Percentiles rank a stretch among this genome's conserved stretches.
Conservation (phyloP, 768 basidiomycete genomes). For the Mycena sanguinolenta region DNA sequence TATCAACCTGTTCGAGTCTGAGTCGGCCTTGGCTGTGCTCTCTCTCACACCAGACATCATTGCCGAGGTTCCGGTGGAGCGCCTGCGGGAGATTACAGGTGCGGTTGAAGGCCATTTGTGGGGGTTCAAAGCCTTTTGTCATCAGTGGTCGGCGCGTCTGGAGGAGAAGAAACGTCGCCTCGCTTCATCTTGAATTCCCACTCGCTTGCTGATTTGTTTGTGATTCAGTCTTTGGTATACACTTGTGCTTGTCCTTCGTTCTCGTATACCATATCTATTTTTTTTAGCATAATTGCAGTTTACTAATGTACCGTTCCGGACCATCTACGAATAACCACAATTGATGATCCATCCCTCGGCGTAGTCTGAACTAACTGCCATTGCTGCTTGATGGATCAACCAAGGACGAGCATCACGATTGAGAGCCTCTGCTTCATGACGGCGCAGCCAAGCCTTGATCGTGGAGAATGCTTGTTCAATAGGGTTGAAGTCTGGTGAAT, state of each 20-base stretch:
- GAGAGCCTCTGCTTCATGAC: constrained; percentile 35
- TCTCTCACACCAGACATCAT: not conserved
- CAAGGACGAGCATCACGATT: constrained; percentile 35
- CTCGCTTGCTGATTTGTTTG: not conserved
- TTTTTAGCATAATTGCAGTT: constrained; percentile 6
- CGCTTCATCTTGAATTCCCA: not conserved
- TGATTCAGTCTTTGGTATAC: constrained; percentile 15
- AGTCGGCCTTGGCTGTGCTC: not conserved
- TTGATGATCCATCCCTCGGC: constrained; percentile 42
- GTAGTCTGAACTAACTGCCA: constrained; percentile 36
- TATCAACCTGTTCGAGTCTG: not conserved
- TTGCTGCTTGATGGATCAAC: constrained; percentile 40
- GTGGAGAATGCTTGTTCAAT: constrained; percentile 51
- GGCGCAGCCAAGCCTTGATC: constrained; percentile 49
- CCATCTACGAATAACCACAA: constrained; percentile 37
- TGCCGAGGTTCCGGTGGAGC: not conserved
- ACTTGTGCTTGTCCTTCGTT: constrained; percentile 1
- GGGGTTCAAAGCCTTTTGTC: constrained; percentile 32
- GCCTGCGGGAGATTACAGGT: not conserved
- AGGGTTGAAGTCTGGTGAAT: constrained; percentile 49
- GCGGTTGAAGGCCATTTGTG: constrained; percentile 31
- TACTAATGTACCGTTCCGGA: not conserved
- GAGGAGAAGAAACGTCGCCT: constrained; percentile 24
- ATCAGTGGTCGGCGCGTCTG: constrained; percentile 31
- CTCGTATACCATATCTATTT: not conserved